phyloP scores from a whole-genome alignment of 768 basidiomycete species.

The Collybiopsis luxurians region DNA sequence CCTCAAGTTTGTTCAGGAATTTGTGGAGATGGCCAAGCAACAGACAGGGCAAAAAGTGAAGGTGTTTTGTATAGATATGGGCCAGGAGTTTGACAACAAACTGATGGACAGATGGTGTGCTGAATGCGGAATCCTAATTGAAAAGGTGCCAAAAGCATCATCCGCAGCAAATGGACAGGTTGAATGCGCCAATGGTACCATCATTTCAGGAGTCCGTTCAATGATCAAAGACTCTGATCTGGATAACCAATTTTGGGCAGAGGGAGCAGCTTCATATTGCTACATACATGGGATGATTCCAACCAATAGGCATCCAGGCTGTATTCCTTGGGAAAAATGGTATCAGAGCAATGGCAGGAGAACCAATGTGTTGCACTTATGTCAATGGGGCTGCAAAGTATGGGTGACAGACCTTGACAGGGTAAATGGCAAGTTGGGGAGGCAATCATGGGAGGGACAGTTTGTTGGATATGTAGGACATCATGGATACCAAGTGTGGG shows the following conservation, averaged over 20 bases:
- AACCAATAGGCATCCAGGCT: not conserved
- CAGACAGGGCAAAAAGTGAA: not conserved
- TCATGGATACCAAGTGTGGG: conserved; percentile 8
- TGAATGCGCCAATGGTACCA: not conserved
- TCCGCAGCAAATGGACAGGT: not conserved
- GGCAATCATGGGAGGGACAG: conserved; percentile 12
- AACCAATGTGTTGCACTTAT: conserved; percentile 11
- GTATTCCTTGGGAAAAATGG: not conserved
- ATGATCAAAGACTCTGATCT: not conserved
- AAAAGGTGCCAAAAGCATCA: not conserved
- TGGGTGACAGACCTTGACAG: conserved; percentile 14
- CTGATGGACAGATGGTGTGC: not conserved
- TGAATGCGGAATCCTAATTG: not conserved
- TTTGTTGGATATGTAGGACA: conserved; percentile 15
- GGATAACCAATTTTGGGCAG: not conserved
- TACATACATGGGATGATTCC: not conserved
- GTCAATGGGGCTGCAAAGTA: conserved; percentile 10
- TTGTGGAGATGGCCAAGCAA: not conserved
- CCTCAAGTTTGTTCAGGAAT: not conserved
- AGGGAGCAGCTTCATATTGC: not conserved
- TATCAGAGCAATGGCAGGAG: not conserved
- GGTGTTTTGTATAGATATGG: not conserved
- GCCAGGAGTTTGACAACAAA: not conserved
- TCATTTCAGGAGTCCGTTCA: not conserved
- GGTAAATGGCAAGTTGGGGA: conserved; percentile 9